Conservation (phyloP, 2,329 filamentous ascomycete genomes). For the Exophiala sp. region DNA sequence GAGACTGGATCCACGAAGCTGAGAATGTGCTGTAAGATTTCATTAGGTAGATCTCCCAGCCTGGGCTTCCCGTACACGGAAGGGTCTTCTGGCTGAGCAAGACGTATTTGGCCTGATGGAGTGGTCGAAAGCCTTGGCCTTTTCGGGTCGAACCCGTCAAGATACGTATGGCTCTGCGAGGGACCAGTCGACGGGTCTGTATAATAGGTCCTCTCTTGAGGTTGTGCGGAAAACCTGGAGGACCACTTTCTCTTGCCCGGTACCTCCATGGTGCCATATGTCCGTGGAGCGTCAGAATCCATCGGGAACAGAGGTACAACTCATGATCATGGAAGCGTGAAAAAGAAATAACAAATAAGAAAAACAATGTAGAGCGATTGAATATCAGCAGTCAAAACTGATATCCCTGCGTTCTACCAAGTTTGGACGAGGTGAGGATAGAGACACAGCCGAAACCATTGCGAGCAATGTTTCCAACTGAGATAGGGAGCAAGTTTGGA, state of each 20-base stretch:
- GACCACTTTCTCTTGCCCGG: slow-evolving; percentile 13
- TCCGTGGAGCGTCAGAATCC: slow-evolving; percentile 1
- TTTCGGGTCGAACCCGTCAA: slow-evolving; percentile 8
- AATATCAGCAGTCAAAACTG: slow-evolving; percentile 19
- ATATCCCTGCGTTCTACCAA: slow-evolving; percentile 17
- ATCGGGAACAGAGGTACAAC: slow-evolving; percentile 4
- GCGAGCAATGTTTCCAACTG: slow-evolving; percentile 14
- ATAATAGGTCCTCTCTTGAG: not conserved
- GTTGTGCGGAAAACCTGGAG: slow-evolving; percentile 2
- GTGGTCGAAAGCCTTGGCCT: slow-evolving; percentile 4
- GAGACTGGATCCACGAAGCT: slow-evolving; percentile 58
- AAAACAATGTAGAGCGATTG: slow-evolving; percentile 7
- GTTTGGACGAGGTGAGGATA: slow-evolving; percentile 16
- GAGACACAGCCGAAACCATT: slow-evolving; percentile 19
- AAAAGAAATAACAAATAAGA: slow-evolving; percentile 14
- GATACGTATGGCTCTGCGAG: not conserved
- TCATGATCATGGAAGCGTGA: slow-evolving; percentile 11
- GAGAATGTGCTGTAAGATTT: slow-evolving; percentile 67
- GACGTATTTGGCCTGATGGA: not conserved
- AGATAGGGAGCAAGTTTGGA: not conserved
- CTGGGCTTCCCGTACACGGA: not conserved
- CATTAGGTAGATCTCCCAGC: slow-evolving; percentile 29
- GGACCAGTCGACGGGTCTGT: not conserved
- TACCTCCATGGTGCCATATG: not conserved
- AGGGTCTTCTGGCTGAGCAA: not conserved